These are phyloP conservation scores for Aspergillus uvarum DNA, from an alignment of 2,329 filamentous ascomycete species.

Conservation along the genomic window DNA sequence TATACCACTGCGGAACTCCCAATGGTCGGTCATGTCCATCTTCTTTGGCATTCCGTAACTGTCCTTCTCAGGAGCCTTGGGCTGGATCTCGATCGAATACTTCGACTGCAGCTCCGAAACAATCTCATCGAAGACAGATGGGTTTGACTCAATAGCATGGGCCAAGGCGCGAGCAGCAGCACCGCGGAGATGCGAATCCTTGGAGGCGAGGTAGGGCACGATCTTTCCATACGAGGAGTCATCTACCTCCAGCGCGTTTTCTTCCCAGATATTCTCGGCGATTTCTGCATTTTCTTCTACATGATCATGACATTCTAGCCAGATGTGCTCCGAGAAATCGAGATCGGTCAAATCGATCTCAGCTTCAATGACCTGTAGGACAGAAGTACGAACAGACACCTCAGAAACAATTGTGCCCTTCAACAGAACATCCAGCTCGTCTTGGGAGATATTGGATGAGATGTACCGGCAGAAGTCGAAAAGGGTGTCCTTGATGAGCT, in stretches of 20 bases:
- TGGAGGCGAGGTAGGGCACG: slow-evolving; percentile 74
- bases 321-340: slow-evolving; percentile 84
- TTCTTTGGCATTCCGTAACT: slow-evolving; percentile 94
- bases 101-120: slow-evolving; percentile 65
- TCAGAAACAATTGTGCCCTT: slow-evolving; percentile 77
- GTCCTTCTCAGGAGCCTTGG: slow-evolving; percentile 78
- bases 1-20: slow-evolving; percentile 88
- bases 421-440: slow-evolving; percentile 75
- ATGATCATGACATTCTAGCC: slow-evolving; percentile 90
- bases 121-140: slow-evolving; percentile 60
- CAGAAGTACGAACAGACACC: slow-evolving; percentile 74
- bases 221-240: slow-evolving; percentile 65
- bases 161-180: slow-evolving; percentile 80
- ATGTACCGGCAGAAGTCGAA: slow-evolving; percentile 81
- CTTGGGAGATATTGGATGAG: slow-evolving; percentile 71
- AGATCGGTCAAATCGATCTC: slow-evolving; percentile 90
- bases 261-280: slow-evolving; percentile 89
- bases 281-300: slow-evolving; percentile 81
- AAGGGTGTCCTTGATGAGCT: slow-evolving; percentile 89
- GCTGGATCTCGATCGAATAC: slow-evolving; percentile 78
- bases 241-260: slow-evolving; percentile 74
- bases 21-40: slow-evolving; percentile 80
- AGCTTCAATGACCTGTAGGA: slow-evolving; percentile 84
- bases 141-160: slow-evolving; percentile 65
- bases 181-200: slow-evolving; percentile 77